Evolutionary conservation across 768 basidiomycete genomes (phyloP), one percentile per base, ranked within the genome.

Genomic region (Leccinum imitatum): DNA sequence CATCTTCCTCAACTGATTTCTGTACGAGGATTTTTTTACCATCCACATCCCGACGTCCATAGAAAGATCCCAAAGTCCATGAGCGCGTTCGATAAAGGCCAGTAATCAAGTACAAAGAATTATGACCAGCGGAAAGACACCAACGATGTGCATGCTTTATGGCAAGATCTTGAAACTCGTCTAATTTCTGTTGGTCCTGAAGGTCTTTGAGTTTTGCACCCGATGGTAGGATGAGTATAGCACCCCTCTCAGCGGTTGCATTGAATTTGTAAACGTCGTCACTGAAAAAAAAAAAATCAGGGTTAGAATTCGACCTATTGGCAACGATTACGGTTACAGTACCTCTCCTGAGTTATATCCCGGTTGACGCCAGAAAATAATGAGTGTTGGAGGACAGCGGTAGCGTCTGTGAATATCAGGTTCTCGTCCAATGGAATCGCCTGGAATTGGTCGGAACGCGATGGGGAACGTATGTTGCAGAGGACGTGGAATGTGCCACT

Each of bases 401-500:
- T 35, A 35, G 33, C 0, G 33, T 35, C 5, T 35, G 4, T 35
- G 33, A 0, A n/a, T 44, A n/a, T 44, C 15, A 44, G 6, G 2
- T 44, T n/a, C 17, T 44, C 17, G n/a, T 15, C 39, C 4, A 25
- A 25, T 1, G 0, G 0, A 25, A 25, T 25, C 0, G 0, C 25
- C 25, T 25, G 1, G 25, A 25, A 25, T 1, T 25, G 25, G 25
- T 25, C 25, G 25, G 25, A 25, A 25, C 25, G 25, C 25, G 25
- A 25, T 25, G 4, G 25, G 25, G 1, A 25, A 25, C 25, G 4
- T 25, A 76, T 70, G 31, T 75, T 76, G 65, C 75, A 77, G 1
- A 74, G 65, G 58, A 71, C 70, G 33, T 66, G 60, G 46, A 78
- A 65, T 25, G 15, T 23, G n/a, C 75, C 76, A 31, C 60, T 44